phyloP scores from a whole-genome alignment of 495 filamentous ascomycete genomes.

The Bacidia rubella region DNA sequence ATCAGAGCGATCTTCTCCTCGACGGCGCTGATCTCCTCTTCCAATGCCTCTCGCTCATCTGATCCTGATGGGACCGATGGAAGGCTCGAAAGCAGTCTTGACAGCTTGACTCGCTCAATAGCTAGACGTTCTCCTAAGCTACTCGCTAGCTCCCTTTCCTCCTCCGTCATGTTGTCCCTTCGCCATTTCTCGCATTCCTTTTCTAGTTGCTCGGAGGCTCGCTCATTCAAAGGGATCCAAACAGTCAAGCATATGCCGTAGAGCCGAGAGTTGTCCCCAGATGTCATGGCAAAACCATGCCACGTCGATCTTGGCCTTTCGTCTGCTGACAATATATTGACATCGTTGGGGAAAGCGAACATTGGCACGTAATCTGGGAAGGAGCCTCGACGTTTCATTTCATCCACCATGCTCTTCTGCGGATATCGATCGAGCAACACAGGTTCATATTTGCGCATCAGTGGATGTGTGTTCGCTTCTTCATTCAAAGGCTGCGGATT shows the following conservation, averaged over 20 bases:
- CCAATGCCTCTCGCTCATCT: constrained; percentile 63
- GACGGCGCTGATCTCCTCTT: constrained; percentile 88
- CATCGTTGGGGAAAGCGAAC: constrained; percentile 98
- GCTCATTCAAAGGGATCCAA: constrained; percentile 75
- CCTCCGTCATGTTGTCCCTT: constrained; percentile 86
- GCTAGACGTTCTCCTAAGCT: constrained; percentile 85
- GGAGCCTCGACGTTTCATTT: constrained; percentile 62
- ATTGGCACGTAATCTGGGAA: constrained; percentile 98
- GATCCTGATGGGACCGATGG: constrained; percentile 70
- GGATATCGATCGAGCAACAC: constrained; percentile 90
- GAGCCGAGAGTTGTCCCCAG: constrained; percentile 75
- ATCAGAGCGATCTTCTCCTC: constrained; percentile 96
- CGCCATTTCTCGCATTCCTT: constrained; percentile 89
- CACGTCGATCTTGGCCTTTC: constrained; percentile 86
- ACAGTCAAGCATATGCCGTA: constrained; percentile 86
- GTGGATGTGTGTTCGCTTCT: constrained; percentile 86
- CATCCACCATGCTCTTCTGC: constrained; percentile 67
- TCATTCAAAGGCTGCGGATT: constrained; percentile 78
- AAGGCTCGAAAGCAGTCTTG: constrained; percentile 69
- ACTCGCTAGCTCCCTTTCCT: constrained; percentile 85
- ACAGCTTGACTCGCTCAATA: constrained; percentile 79
- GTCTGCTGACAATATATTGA: constrained; percentile 89
- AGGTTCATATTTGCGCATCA: constrained; percentile 88
- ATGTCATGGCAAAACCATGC: constrained; percentile 98
- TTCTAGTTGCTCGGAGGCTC: constrained; percentile 78